phyloP scores from a whole-genome alignment of 768 basidiomycete species.

The Rubroboletus pulcherrimus region DNA sequence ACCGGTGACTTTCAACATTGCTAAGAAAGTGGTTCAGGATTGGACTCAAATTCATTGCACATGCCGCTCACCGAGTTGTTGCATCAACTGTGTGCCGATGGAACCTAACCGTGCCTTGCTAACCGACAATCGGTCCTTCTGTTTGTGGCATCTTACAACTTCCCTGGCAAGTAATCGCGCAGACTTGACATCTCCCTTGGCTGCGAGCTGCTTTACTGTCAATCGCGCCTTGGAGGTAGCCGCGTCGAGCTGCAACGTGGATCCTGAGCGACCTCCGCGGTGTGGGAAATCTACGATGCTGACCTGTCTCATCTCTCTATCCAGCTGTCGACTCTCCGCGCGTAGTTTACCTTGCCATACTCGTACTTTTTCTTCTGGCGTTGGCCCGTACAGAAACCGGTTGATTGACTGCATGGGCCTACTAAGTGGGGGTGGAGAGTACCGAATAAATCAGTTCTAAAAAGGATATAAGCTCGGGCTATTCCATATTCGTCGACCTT shows the following conservation, averaged over 20 bases:
- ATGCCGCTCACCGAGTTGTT: constrained; percentile 78
- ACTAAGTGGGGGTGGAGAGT: neutral
- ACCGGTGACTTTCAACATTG: constrained; percentile 97
- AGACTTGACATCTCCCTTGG: constrained; percentile 88
- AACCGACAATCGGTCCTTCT: constrained; percentile 87
- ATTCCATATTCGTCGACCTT: constrained; percentile 10
- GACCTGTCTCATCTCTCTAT: constrained; percentile 96
- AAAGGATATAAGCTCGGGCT: neutral
- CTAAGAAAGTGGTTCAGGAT: constrained; percentile 38
- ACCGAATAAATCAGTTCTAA: constrained; percentile 9
- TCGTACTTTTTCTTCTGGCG: constrained; percentile 89
- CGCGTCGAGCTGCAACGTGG: constrained; percentile 59
- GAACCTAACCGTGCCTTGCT: constrained; percentile 92
- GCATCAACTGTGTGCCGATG: constrained; percentile 81
- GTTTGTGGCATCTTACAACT: constrained; percentile 92
- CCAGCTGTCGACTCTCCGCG: constrained; percentile 74
- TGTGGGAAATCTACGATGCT: constrained; percentile 26
- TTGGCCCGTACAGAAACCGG: constrained; percentile 93
- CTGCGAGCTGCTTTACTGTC: constrained; percentile 84
- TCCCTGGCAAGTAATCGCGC: constrained; percentile 90
- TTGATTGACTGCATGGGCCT: constrained; percentile 78
- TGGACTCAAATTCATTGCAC: neutral
- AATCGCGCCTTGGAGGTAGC: constrained; percentile 76
- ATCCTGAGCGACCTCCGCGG: constrained; percentile 13
- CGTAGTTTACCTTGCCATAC: constrained; percentile 90